Percentiles rank a stretch among this genome's conserved stretches.
Evolutionary conservation across 306 rosid species (phyloP).

Genomic region (Senna siamea): DNA sequence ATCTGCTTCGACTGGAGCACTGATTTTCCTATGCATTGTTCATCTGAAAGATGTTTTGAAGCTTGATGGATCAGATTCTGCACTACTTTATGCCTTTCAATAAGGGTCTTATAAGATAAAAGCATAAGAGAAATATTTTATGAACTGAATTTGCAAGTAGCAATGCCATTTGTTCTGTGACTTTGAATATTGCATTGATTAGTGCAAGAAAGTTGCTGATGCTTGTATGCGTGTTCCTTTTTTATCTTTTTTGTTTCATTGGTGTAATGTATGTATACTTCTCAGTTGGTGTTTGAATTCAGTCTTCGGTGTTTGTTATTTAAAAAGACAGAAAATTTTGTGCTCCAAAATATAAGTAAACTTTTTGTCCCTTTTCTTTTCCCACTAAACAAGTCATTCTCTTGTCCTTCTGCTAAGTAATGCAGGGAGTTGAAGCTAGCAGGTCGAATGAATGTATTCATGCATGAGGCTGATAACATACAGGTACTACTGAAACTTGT

Average conservation of each 20-base stretch:
- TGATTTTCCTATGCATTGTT: background rate
- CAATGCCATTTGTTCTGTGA: background rate
- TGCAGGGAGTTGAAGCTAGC: no score
- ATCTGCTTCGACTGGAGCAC: background rate
- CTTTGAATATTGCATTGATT: background rate
- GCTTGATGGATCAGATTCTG: slow-evolving; percentile 10
- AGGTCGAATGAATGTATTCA: background rate
- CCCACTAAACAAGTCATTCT: no score
- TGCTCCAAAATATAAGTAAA: no score
- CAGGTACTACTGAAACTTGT: background rate
- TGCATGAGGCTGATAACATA: background rate
- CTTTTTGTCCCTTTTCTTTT: no score
- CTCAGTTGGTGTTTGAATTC: no score
- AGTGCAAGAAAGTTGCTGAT: background rate
- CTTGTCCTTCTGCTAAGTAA: no score
- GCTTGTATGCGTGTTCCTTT: background rate
- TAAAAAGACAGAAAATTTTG: no score
- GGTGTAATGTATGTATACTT: no score
- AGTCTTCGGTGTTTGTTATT: no score
- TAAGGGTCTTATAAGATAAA: background rate
- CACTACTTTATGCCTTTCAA: background rate
- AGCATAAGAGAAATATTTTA: background rate
- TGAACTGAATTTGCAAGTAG: background rate
- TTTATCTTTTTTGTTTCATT: no score
- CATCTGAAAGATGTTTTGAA: background rate